Evolutionary conservation across 441 rosid genomes (phyloP), one percentile per base, ranked within the genome.

Genomic region (Jatropha multifida): DNA sequence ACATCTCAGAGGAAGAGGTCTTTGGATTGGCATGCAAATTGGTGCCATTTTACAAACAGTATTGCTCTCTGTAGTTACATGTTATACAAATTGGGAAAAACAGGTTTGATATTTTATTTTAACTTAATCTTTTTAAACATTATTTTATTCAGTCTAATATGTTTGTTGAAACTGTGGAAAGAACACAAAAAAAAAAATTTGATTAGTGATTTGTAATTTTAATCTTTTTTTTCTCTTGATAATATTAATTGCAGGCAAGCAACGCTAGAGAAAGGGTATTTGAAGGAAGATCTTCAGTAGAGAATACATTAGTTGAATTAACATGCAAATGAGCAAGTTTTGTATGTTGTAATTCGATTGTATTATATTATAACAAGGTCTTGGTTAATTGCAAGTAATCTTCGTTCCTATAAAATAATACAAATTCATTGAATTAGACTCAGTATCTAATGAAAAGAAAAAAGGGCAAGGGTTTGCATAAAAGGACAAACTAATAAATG

Each of bases 11-110:
- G 89, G 84, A 37, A 76, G 11, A 48, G 92, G 89, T 1, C 76
- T 87, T 0, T 88, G 92, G 92, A 80, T 84, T 64, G 92, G 92
- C 9, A 80, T 89, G n/a, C 85, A 78, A 56, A 69, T 79, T 68
- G 92, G 90, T 48, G 83, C 88, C 0, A 56, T 49, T 72, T 1
- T 69, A n/a, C 90, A 87, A 65, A 69, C 83, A 66, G 0, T 78
- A 56, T 75, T 86, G 48, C 89, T 89, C 26, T 62, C 70, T 59
- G 7, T 83, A 18, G 81, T 89, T 4, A 87, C 85, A 1, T 8
- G 75, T 41, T 64, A 72, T 41, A 83, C 81, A 32, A 79, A 87
- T 74, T 88, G 89, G 92, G 84, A 85, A 76, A 81, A 83, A 77
- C 86, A 85, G 90, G 92, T 88, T 52, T 52, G 6, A 0, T 3